Evolutionary conservation across 1,284 basidiomycete species (phyloP).

Genomic region (Meira miltonrushii): DNA sequence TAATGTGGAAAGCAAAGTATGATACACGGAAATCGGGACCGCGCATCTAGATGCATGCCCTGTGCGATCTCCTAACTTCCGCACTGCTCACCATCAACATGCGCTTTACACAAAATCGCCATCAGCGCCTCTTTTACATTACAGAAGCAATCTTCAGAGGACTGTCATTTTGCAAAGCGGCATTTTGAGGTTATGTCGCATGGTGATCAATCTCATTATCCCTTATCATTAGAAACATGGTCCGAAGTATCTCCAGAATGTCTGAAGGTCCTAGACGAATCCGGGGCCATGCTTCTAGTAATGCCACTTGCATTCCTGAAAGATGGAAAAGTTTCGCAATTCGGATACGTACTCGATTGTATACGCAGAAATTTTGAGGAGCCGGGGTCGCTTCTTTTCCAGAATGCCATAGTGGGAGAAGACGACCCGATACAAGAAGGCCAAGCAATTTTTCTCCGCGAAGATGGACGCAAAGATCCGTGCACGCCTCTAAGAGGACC

Average conservation of each 20-base stretch:
- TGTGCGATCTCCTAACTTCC: too few relatives aligned
- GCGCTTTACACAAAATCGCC: too few relatives aligned
- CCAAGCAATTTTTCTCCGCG: not conserved
- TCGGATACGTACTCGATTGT: not conserved
- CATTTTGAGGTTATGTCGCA: too few relatives aligned
- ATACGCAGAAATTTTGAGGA: not conserved
- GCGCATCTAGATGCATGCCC: too few relatives aligned
- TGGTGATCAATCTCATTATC: not conserved
- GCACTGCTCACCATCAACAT: too few relatives aligned
- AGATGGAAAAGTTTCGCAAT: not conserved
- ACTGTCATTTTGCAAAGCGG: too few relatives aligned
- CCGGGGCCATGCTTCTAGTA: not conserved
- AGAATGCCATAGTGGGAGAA: not conserved
- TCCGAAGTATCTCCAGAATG: not conserved
- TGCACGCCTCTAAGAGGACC: slow-evolving; percentile 7
- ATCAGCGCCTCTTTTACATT: too few relatives aligned
- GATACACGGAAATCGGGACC: too few relatives aligned
- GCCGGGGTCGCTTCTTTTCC: not conserved
- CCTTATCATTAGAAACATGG: not conserved
- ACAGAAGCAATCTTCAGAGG: too few relatives aligned
- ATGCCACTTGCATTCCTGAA: not conserved
- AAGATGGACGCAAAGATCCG: not conserved
- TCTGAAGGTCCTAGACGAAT: not conserved
- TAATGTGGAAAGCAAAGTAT: too few relatives aligned
- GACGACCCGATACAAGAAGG: not conserved